These are phyloP conservation scores for Tuber calosporum DNA, from an alignment of 495 filamentous ascomycete species.

Conservation along the genomic window DNA sequence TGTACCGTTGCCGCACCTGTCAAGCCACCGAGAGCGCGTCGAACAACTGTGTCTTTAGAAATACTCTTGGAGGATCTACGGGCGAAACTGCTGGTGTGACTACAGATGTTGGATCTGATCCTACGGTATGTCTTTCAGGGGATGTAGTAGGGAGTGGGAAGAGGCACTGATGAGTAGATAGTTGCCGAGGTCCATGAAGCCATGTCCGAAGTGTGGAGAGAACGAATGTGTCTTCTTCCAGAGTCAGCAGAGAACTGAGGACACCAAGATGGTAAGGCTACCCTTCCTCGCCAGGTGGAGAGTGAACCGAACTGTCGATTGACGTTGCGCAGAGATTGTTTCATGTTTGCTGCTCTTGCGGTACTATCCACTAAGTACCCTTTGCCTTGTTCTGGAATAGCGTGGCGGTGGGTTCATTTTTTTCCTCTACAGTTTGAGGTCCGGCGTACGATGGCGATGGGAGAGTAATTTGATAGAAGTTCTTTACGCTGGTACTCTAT, in stretches of 20 bases:
- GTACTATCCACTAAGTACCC: slow-evolving; percentile 65
- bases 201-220: slow-evolving; percentile 75
- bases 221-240: slow-evolving; percentile 94
- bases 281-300: background rate
- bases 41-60: slow-evolving; percentile 82
- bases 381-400: background rate
- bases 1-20: slow-evolving; percentile 85
- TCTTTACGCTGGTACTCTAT: slow-evolving; percentile 3
- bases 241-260: slow-evolving; percentile 88
- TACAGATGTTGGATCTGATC: slow-evolving; percentile 90
- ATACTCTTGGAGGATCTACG: slow-evolving; percentile 77
- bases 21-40: slow-evolving; percentile 77
- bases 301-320: slow-evolving; percentile 1
- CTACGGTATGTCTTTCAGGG: slow-evolving; percentile 74
- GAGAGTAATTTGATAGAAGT: slow-evolving; percentile 6
- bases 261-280: slow-evolving; percentile 89
- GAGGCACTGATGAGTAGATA: slow-evolving; percentile 9
- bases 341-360: slow-evolving; percentile 89
- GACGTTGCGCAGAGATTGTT: slow-evolving; percentile 73
- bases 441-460: slow-evolving; percentile 7
- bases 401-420: slow-evolving; percentile 18
- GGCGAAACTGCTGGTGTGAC: slow-evolving; percentile 96
- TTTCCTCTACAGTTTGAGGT: background rate
- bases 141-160: slow-evolving; percentile 19
- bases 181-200: slow-evolving; percentile 73